Evolutionary conservation across 306 rosid species (phyloP), one percentile per base, ranked within the genome.

Genomic region (Rubus idaeus): DNA sequence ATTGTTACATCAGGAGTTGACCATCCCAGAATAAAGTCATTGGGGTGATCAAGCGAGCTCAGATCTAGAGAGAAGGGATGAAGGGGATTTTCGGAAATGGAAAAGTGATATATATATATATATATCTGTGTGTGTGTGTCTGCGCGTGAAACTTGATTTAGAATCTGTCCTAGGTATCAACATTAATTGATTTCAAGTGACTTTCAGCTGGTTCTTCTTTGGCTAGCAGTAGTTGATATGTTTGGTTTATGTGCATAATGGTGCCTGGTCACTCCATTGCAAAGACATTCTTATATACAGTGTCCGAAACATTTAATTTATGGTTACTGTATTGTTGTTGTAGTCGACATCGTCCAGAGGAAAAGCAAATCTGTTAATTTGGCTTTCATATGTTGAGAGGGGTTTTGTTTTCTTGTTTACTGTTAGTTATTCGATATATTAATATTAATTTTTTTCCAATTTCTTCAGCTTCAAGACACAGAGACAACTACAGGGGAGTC

Each of bases 401-500:
- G 68, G 11, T 39, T 6, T 14, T 62, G 10, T 14, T 18, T 16
- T 65, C 73, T 23, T 37, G 16, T 61, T 75, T 45, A 49, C 44
- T 55, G 47, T 45, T 75, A 16, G 5, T 40, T 41, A 52, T 68
- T 17, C 20, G 65, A 55, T 23, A 3, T 42, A 55, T 44, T 58
- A 58, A 73, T 35, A 42, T 23, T 8, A 60, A 5, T 10, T 4
- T 46, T 10, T 5, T 71, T 13, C 13, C 58, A 35, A 16, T 72
- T 11, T 46, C 63, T 79, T 80, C 93, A 95, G 98, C 97, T 90
- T 81, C 96, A 91, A 84, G 96, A 83, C 68, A 68, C 92, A 1
- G 96, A 89, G 81, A 84, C 97, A 78, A 89, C 83, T 80, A 79
- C 97, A 77, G 97, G 97, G 46, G 97, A 87, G 80, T 87, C 95